phyloP scores from a whole-genome alignment of 306 rosid genomes.

The Corylus heterophylla region DNA sequence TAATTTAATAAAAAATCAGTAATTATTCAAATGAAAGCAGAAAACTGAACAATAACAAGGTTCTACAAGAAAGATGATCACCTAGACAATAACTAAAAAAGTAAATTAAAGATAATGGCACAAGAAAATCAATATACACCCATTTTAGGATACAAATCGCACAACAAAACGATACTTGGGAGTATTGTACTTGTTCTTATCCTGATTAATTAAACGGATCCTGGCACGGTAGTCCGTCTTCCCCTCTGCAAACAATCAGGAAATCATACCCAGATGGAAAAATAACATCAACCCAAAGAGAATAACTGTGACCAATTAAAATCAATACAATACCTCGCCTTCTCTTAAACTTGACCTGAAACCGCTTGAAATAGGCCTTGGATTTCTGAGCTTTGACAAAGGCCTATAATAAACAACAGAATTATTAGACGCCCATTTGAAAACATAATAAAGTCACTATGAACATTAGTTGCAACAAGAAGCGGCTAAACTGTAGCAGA shows the following conservation, averaged over 20 bases:
- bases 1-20: too few species aligned
- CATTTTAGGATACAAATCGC: conserved; percentile 68
- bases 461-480: neutral
- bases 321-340: conserved; percentile 57
- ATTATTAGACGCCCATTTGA: neutral
- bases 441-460: neutral
- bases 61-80: neutral
- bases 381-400: conserved; percentile 66
- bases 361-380: conserved; percentile 73
- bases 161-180: conserved; percentile 85
- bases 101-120: neutral
- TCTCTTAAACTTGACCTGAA: conserved; percentile 85
- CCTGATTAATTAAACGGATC: conserved; percentile 85
- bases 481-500: neutral
- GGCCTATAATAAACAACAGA: conserved; percentile 31
- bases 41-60: neutral
- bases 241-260: conserved; percentile 51
- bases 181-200: conserved; percentile 85
- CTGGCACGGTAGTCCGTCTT: conserved; percentile 93
- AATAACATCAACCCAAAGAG: neutral
- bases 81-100: neutral
- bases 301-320: neutral
- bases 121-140: neutral
- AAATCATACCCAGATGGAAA: neutral
- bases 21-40: neutral